Base-by-base conservation (phyloP, 2,329 filamentous ascomycete species). In the Ilyonectria destructans region DNA sequence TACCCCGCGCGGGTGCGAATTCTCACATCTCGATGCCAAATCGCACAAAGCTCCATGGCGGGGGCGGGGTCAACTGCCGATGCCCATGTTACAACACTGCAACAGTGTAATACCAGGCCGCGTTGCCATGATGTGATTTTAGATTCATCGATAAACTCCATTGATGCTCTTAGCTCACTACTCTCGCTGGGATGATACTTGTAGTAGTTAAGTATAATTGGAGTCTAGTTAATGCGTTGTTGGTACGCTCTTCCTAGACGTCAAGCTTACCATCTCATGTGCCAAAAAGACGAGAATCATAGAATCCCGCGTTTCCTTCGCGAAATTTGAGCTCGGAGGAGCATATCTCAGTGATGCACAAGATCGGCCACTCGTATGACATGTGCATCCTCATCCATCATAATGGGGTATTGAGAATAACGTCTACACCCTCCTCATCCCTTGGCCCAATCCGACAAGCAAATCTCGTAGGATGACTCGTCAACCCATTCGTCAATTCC, bases 401-500 rank as follows among this genome's bases (percentile, higher is more conserved):
- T 23, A 58, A 55, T 23, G 31, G 17, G 12, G 64, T 58, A 17
- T 9, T 55, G 12, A 62, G 51, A 56, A 76, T 52, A 3, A 71
- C 21, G 17, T 46, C 51, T n/a, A n/a, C 49, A 10, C 62, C 67
- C n/a, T 55, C 51, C 15, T 68, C 65, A 45, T 77, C 76, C 43
- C 77, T 69, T 8, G 76, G 73, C 21, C 67, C 57, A 46, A 78
- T 74, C 15, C 60, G 67, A 58, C 77, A 77, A 10, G 65, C 63
- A 57, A 76, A 79, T 4, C 52, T 66, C 51, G 74, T 66, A 1
- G 76, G 78, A 57, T 77, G 75, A 19, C 73, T 75, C 6, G 75
- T 78, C 43, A 79, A 59, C 19, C 77, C 71, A 73, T 74, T 55
- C 33, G 75, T 76, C 26, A 78, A 49, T 54, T 73, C 70, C 1